phyloP scores from a whole-genome alignment of 169 alveolate species.

The Eimeria sp. region DNA sequence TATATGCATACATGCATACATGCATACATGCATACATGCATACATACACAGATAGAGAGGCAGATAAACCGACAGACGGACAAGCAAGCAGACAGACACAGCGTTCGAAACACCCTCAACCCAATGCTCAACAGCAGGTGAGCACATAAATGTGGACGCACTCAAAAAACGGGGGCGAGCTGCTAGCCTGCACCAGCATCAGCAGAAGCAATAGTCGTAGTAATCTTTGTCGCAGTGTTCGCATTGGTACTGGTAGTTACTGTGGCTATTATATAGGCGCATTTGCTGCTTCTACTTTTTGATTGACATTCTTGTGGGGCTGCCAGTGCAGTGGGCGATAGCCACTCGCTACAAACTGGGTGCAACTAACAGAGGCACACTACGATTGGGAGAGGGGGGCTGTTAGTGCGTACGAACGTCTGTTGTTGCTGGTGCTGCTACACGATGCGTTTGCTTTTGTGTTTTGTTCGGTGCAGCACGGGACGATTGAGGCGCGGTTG shows the following conservation, averaged over 20 bases:
- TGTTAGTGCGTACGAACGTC: background rate
- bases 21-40: background rate
- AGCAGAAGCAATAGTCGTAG: background rate
- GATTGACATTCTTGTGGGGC: background rate
- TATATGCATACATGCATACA: too few relatives aligned
- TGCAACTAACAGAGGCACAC: too few relatives aligned
- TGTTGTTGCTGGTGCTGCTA: background rate
- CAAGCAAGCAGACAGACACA: background rate
- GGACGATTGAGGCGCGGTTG: constrained; percentile 60
- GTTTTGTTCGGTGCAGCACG: constrained; percentile 23
- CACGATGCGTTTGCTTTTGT: background rate
- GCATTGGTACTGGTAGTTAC: background rate
- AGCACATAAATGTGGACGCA: background rate
- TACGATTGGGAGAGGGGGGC: too few relatives aligned
- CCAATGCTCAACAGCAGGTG: background rate
- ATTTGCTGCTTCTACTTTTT: background rate
- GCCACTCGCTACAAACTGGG: too few relatives aligned
- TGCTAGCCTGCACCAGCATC: background rate
- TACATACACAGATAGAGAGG: background rate
- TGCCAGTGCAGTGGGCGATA: background rate
- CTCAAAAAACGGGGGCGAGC: background rate
- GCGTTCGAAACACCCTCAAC: background rate
- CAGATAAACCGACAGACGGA: background rate
- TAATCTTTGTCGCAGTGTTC: background rate
- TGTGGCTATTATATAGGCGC: background rate